Evolutionary conservation across 2,329 filamentous ascomycete species (phyloP).

Genomic region (Fusarium duplospermum): DNA sequence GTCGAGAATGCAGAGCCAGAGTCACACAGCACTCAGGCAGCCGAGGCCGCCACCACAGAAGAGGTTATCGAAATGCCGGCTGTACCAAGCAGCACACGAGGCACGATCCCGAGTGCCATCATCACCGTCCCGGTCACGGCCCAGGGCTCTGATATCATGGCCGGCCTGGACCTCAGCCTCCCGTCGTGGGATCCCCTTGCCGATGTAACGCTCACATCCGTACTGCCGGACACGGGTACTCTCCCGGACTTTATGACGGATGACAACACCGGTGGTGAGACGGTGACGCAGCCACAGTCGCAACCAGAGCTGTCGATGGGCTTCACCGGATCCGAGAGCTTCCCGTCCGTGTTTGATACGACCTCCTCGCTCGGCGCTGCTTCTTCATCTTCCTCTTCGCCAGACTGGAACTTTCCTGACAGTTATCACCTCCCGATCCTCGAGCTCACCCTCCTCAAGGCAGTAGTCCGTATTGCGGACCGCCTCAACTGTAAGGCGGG

Average conservation of each 20-base stretch:
- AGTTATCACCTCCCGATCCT: slow-evolving; percentile 61
- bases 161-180: slow-evolving; percentile 39
- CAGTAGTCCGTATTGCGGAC: slow-evolving; percentile 58
- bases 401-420: slow-evolving; percentile 53
- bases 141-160: slow-evolving; percentile 26
- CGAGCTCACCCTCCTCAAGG: slow-evolving; percentile 61
- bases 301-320: neutral
- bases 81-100: neutral
- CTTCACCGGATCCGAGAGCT: slow-evolving; percentile 4
- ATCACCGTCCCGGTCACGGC: slow-evolving; percentile 4
- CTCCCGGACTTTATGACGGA: slow-evolving; percentile 21
- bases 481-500: slow-evolving; percentile 56
- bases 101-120: neutral
- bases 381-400: slow-evolving; percentile 32
- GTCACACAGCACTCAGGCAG: neutral
- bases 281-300: slow-evolving; percentile 2
- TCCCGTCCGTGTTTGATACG: slow-evolving; percentile 35
- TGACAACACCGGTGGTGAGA: slow-evolving; percentile 11
- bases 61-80: slow-evolving; percentile 4
- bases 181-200: slow-evolving; percentile 38
- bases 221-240: slow-evolving; percentile 22
- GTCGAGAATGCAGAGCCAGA: slow-evolving; percentile 2
- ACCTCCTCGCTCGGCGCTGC: slow-evolving; percentile 36
- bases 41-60: slow-evolving; percentile 10
- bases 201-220: slow-evolving; percentile 30